A percentile compares a stretch with the other conserved stretches of the same genome.
Conservation (phyloP, 2,329 filamentous ascomycete genomes). For the Fusarium sp. region DNA sequence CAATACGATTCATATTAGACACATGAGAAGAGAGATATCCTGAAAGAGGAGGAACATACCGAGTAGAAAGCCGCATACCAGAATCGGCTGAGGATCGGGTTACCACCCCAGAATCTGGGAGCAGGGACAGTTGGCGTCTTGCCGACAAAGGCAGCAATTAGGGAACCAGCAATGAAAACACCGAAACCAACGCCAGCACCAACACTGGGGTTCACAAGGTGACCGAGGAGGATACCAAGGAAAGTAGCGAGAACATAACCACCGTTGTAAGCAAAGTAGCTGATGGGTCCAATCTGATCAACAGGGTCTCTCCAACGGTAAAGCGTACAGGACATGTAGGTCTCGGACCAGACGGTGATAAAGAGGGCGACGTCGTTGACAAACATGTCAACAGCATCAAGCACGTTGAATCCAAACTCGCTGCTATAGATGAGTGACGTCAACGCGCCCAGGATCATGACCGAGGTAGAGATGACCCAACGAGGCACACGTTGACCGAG, state of each 20-base stretch:
- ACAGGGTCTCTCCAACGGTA: slow-evolving; percentile 58
- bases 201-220: slow-evolving; percentile 50
- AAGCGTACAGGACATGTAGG: slow-evolving; percentile 58
- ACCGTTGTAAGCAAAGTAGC: slow-evolving; percentile 54
- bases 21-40: fast-evolving
- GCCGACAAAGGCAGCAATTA: slow-evolving; percentile 49
- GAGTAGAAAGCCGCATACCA: slow-evolving; percentile 63
- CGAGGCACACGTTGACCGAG: slow-evolving; percentile 50
- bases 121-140: slow-evolving; percentile 51
- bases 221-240: slow-evolving; percentile 56
- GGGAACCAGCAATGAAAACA: slow-evolving; percentile 52
- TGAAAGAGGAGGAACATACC: slow-evolving; percentile 46
- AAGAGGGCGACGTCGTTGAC: slow-evolving; percentile 61
- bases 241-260: slow-evolving; percentile 59
- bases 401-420: slow-evolving; percentile 60
- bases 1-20: slow-evolving; percentile 7
- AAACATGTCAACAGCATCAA: slow-evolving; percentile 61
- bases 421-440: slow-evolving; percentile 62
- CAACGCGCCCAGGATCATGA: slow-evolving; percentile 57
- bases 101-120: slow-evolving; percentile 54
- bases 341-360: slow-evolving; percentile 60
- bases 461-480: slow-evolving; percentile 52
- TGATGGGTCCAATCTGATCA: slow-evolving; percentile 50
- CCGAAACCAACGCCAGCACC: slow-evolving; percentile 60
- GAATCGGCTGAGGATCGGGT: slow-evolving; percentile 50